Evolutionary conservation across 345 rosid genomes (phyloP), one percentile per base, ranked within the genome.

Genomic region (Hibiscus tridactylites): DNA sequence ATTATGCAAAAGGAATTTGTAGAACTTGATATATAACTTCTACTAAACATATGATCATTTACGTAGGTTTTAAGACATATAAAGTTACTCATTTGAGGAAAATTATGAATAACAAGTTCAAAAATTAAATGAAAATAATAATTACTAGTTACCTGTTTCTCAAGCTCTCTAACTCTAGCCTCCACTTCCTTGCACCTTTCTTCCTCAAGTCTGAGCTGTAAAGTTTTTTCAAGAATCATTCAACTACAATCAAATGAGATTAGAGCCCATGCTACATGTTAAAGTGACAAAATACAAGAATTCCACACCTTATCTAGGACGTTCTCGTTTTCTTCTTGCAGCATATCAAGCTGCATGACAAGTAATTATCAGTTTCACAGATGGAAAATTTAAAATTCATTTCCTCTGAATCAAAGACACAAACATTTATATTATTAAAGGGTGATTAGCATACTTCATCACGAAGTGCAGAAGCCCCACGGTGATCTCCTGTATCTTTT

Each of bases 141-240:
- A 39, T 39, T 6, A 39, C 1, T 39, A 39, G 81, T 33, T 56
- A 89, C 99, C 97, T 96, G 99, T 81, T 96, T 96, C 77, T 91
- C 99, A 70, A 96, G 94, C 91, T 96, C 99, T 82, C 81, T 87
- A 26, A 91, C 93, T 78, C 98, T 88, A 61, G 97, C 90, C 76
- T 92, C 98, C 21, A 90, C 91, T 85, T 91, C 98, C 75, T 89
- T 83, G 67, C 91, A 90, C 76, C 74, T 84, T 80, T 90, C 96
- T 84, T 96, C 99, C 84, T 90, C 98, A 60, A 76, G 81, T 71
- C 91, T 87, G 56, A 96, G 97, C 98, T 96, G 97, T 72, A 75
- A 26, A 65, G 39, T 63, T 81, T 65, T 58, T 66, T 54, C 64
- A 75, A 66, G 61, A 77, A 37, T 73, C 24, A 58, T 76, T 60